phyloP scores from a whole-genome alignment of 2,329 filamentous ascomycete genomes.

The Xylaria sp. region DNA sequence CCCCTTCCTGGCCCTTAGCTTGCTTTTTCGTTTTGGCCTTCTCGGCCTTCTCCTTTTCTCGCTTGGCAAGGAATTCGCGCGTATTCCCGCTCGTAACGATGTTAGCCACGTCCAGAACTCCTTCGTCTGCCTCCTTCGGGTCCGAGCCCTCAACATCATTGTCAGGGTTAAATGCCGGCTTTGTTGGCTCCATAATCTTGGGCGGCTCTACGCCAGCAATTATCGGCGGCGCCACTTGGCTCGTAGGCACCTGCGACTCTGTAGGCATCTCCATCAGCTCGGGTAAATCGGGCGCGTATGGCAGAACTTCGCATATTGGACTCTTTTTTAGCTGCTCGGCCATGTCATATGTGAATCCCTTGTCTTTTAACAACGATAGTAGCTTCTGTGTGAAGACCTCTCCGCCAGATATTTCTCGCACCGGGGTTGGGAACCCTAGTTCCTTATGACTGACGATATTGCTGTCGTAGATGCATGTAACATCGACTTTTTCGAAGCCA shows the following conservation, averaged over 20 bases:
- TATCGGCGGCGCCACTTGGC: conserved; percentile 41
- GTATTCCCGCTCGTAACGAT: conserved; percentile 86
- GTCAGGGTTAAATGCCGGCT: conserved; percentile 49
- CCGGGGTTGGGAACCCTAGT: conserved; percentile 63
- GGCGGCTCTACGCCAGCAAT: conserved; percentile 50
- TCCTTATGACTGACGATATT: conserved; percentile 74
- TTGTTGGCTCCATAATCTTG: conserved; percentile 49
- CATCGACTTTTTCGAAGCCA: conserved; percentile 89
- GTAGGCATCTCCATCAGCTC: conserved; percentile 62
- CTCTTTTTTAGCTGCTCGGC: conserved; percentile 77
- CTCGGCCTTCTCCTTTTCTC: conserved; percentile 81
- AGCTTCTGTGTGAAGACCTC: conserved; percentile 85
- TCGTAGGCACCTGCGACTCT: conserved; percentile 52
- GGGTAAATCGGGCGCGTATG: conserved; percentile 60
- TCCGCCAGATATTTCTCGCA: conserved; percentile 75
- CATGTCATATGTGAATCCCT: conserved; percentile 73
- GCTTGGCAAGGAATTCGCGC: conserved; percentile 83
- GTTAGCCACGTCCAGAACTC: conserved; percentile 84
- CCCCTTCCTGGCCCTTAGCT: conserved; percentile 68
- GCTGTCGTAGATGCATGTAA: conserved; percentile 90
- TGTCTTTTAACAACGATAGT: conserved; percentile 70
- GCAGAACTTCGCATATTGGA: conserved; percentile 72
- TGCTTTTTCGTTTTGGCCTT: conserved; percentile 71
- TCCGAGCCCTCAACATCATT: conserved; percentile 51
- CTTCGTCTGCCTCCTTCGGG: conserved; percentile 65